Conservation (phyloP, 2,329 filamentous ascomycete genomes). For the Neodidymelliopsis sp. region DNA sequence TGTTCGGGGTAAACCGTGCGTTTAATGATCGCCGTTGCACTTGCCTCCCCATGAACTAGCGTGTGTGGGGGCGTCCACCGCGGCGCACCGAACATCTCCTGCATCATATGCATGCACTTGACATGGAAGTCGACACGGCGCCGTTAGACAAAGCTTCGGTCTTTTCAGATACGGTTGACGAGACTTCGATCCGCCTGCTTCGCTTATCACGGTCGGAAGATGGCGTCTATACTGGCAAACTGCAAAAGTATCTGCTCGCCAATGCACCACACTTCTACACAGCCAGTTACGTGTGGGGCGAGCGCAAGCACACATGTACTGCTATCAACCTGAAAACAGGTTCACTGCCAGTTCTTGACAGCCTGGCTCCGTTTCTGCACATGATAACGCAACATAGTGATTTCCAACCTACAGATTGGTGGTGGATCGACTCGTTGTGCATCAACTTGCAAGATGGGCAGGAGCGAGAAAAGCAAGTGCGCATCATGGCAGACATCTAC, state of each 20-base stretch:
- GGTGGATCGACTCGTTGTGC: conserved; percentile 44
- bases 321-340: conserved; percentile 23
- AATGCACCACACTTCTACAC: conserved; percentile 38
- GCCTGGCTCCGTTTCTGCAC: conserved; percentile 32
- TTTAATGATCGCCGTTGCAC: neutral
- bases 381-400: conserved; percentile 32
- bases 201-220: conserved; percentile 22
- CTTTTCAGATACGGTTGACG: conserved; percentile 21
- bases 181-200: conserved; percentile 34
- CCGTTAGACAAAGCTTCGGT: neutral
- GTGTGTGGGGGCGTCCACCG: neutral
- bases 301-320: conserved; percentile 18
- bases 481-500: conserved; percentile 45
- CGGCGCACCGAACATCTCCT: neutral
- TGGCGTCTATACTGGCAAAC: conserved; percentile 24
- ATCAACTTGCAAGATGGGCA: conserved; percentile 37
- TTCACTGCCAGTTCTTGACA: conserved; percentile 28
- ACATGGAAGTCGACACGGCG: conserved; percentile 9
- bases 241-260: conserved; percentile 33
- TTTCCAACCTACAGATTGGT: conserved; percentile 35
- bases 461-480: conserved; percentile 40
- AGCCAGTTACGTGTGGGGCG: conserved; percentile 42
- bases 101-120: conserved; percentile 12
- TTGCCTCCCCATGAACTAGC: conserved; percentile 1
- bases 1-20: neutral